Conservation (phyloP, 345 rosid species). For the Rhodomyrtus tomentosa region DNA sequence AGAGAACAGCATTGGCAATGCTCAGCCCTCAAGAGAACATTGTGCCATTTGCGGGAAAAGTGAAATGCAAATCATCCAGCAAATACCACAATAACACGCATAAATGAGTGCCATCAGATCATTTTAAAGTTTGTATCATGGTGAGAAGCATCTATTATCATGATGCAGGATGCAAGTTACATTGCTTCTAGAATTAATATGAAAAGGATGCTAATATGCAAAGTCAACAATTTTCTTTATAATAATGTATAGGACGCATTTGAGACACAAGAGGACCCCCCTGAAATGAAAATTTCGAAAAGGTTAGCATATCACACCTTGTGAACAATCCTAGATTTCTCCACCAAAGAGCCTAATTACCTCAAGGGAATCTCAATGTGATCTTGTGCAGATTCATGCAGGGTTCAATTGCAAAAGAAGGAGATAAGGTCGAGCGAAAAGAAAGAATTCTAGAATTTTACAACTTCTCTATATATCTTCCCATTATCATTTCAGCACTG, state of each 20-base stretch:
- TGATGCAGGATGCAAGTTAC: not conserved
- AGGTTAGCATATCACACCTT: not conserved
- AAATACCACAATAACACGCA: not conserved
- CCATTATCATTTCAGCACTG: not conserved
- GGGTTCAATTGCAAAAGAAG: not conserved
- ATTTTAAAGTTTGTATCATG: not conserved
- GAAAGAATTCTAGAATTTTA: not conserved
- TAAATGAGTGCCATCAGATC: not conserved
- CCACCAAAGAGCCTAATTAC: not conserved
- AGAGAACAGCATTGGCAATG: not conserved
- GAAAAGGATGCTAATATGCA: not conserved
- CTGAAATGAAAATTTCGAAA: not conserved
- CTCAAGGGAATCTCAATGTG: not conserved
- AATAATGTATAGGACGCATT: not conserved
- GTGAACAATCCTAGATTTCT: not conserved
- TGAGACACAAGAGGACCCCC: not conserved
- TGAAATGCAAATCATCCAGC: not conserved
- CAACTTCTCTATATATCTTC: not conserved
- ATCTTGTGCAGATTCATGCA: not conserved
- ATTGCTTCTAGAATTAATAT: not conserved
- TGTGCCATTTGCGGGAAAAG: not conserved
- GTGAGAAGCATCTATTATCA: not conserved
- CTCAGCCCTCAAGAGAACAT: not conserved
- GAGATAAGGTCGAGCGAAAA: not conserved
- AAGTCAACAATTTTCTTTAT: not conserved